A percentile compares a stretch with the other conserved stretches of the same genome.
phyloP scores from a whole-genome alignment of 148 eudicot species.

The Silene uniflora region DNA sequence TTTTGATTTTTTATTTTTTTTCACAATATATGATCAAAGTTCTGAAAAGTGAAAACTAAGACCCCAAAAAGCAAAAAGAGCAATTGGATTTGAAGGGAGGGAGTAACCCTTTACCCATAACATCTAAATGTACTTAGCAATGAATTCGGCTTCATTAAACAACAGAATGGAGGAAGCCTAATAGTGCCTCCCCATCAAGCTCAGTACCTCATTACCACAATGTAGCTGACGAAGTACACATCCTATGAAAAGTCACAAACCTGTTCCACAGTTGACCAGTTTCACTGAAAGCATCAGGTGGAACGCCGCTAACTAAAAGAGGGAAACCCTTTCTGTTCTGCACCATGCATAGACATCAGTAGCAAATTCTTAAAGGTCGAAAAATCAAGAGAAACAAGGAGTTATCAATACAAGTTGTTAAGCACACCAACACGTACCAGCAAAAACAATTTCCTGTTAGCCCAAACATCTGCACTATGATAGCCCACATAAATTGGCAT shows the following conservation, averaged over 20 bases:
- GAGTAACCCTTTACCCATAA: too few species aligned
- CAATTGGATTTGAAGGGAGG: too few species aligned
- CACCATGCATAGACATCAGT: slow-evolving; percentile 20
- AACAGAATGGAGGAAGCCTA: too few species aligned
- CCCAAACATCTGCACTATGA: slow-evolving; percentile 99
- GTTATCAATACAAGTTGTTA: not conserved
- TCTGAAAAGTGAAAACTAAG: too few species aligned
- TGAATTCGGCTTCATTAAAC: not conserved
- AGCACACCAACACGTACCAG: slow-evolving; percentile 47
- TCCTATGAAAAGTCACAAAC: slow-evolving; percentile 43
- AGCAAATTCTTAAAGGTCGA: slow-evolving; percentile 5
- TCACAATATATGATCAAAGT: too few species aligned
- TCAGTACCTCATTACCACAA: too few species aligned
- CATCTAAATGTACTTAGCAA: too few species aligned
- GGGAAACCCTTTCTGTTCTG: slow-evolving; percentile 91
- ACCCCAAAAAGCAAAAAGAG: too few species aligned
- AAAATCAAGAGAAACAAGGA: not conserved
- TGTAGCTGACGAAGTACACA: too few species aligned
- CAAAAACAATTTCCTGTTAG: slow-evolving; percentile 73
- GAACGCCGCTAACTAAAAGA: slow-evolving; percentile 89
- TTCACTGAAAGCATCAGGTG: slow-evolving; percentile 98
- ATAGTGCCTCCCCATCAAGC: too few species aligned
- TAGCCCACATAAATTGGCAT: slow-evolving; percentile 99
- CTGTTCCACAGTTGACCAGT: slow-evolving; percentile 99
- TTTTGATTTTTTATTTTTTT: too few species aligned